Percentiles rank a stretch among this genome's conserved stretches.
Evolutionary conservation across 139 green algal genomes (phyloP).

Genomic region (Chlamydomonas applanata): DNA sequence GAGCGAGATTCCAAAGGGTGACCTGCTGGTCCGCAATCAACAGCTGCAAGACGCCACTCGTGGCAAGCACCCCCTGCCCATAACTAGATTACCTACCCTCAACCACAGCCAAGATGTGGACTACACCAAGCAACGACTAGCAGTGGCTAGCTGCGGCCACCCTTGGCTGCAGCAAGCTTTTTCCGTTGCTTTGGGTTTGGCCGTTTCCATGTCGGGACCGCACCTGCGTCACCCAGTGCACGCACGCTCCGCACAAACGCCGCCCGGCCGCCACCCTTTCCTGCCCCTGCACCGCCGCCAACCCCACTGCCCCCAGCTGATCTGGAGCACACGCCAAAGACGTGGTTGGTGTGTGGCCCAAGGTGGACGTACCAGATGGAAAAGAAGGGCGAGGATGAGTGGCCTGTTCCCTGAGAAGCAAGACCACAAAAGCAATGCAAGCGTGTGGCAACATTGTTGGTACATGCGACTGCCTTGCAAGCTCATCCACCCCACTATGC

Average conservation of each 20-base stretch:
- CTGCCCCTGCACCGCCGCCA: neutral
- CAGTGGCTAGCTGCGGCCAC: neutral
- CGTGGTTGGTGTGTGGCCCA: neutral
- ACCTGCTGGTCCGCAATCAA: too few species aligned
- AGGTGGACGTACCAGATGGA: constrained; percentile 28
- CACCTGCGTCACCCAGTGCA: neutral
- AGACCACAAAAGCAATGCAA: too few species aligned
- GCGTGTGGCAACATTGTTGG: too few species aligned
- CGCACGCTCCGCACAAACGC: constrained; percentile 1
- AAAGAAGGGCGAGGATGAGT: constrained; percentile 22
- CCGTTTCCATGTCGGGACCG: constrained; percentile 13
- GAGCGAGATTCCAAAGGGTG: too few species aligned
- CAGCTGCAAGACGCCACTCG: too few species aligned
- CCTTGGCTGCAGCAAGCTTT: constrained; percentile 13
- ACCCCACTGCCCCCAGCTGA: neutral
- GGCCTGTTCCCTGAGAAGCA: constrained; percentile 2
- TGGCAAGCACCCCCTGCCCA: too few species aligned
- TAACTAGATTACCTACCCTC: too few species aligned
- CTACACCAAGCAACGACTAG: too few species aligned
- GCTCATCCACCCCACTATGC: too few species aligned
- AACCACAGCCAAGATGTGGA: too few species aligned
- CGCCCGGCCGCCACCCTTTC: too few species aligned
- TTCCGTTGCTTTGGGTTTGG: constrained; percentile 19
- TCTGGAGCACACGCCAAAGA: neutral
- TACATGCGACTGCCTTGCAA: too few species aligned